Conservation (phyloP, 805 yeast genomes). For the Kodamaea nitidulidarum region DNA sequence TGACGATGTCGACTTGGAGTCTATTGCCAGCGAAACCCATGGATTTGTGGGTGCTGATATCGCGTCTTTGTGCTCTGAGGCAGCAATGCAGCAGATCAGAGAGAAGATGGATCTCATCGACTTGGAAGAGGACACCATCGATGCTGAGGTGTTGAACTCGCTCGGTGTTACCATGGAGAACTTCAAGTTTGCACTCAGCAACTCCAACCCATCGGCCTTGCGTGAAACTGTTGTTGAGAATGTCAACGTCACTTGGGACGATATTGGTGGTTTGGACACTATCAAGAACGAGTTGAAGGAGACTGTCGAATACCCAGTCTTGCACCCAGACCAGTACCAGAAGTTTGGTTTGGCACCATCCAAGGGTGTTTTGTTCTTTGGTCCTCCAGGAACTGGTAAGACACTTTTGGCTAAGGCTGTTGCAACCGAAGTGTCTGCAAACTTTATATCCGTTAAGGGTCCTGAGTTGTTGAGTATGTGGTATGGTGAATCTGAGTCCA, state of each 20-base stretch:
- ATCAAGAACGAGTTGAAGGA: constrained; percentile 96
- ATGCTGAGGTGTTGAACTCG: constrained; percentile 93
- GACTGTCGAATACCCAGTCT: constrained; percentile 97
- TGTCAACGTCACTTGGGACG: constrained; percentile 99
- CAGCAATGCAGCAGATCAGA: constrained; percentile 99
- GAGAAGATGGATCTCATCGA: constrained; percentile 99
- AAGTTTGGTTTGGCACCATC: constrained; percentile 98
- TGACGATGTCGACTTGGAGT: constrained; percentile 92
- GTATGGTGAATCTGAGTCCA: constrained; percentile 98
- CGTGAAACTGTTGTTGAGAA: constrained; percentile 99
- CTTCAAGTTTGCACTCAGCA: constrained; percentile 95
- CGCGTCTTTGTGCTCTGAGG: constrained; percentile 98
- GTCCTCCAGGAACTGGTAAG: constrained; percentile 99
- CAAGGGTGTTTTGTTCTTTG: constrained; percentile 96
- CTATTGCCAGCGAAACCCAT: constrained; percentile 95
- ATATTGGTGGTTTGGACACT: constrained; percentile 96
- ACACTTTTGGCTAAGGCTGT: constrained; percentile 97
- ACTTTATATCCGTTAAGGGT: constrained; percentile 95
- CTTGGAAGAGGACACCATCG: constrained; percentile 92
- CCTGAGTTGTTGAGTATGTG: constrained; percentile 97
- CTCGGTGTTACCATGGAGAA: constrained; percentile 98
- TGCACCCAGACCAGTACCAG: constrained; percentile 98
- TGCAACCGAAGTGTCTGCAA: constrained; percentile 98
- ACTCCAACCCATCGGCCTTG: constrained; percentile 96
- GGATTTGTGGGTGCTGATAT: constrained; percentile 99